Evolutionary conservation across 2,329 filamentous ascomycete genomes (phyloP), one percentile per base, ranked within the genome.

Genomic region (Dothistroma septosporum): DNA sequence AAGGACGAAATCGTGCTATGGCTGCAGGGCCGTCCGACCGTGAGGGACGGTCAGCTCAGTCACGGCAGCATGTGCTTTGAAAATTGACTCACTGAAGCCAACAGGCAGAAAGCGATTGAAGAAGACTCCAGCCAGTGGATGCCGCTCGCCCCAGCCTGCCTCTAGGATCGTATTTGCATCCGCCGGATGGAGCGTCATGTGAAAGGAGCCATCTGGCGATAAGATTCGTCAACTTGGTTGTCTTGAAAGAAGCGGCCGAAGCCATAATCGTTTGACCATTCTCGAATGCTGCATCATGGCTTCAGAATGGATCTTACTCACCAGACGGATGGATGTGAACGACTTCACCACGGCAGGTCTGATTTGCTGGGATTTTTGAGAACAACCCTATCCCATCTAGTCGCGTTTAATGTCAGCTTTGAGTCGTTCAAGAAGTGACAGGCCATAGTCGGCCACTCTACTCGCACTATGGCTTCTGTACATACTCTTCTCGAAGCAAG

Each of bases 301-400:
- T 28, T 28, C 24, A 3, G 24, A 28, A 28, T 53, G 32, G 46
- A 41, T 61, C 87, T 37, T 37, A 37, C 33, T 37, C 14, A 24
- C 82, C 24, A 28, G 24, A 86, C 53, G 87, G 84, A 75, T 95
- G 91, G 11, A 91, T 85, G 73, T 96, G 91, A 68, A 85, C 89
- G 48, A 95, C 83, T 76, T 95, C 91, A n/a, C 90, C 90, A 66
- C 87, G 84, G 68, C 88, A 91, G 11, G 86, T 90, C 32, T 84
- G 83, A 70, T 88, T 88, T 64, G 88, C 79, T 0, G 87, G 87
- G 55, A 83, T 79, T 2, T 77, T 79, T 0, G 88, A 83, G 74
- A 93, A 94, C 0, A 95, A 80, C 0, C 87, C 90, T 6, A 90
- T 82, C 47, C 88, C 88, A 71, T 93, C 24, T 28, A 28, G 6